Evolutionary conservation across 202 grass and related monocot species (phyloP).

Genomic region (Setaria viridis): DNA sequence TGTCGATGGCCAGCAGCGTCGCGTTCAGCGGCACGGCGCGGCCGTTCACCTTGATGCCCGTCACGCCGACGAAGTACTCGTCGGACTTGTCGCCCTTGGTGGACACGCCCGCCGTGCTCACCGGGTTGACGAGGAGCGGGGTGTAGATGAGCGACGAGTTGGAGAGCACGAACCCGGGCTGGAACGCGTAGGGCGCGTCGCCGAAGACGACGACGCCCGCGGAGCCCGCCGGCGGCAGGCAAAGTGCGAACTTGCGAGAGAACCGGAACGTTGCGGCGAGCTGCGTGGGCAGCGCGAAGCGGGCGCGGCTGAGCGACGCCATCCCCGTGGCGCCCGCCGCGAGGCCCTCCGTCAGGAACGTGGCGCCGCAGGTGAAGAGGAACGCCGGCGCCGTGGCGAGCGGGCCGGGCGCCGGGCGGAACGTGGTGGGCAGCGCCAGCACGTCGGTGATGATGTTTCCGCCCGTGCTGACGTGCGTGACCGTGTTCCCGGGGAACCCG

Average conservation of each 20-base stretch:
- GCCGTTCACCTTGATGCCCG: constrained; percentile 63
- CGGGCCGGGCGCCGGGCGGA: constrained; percentile 47
- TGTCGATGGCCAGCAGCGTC: constrained; percentile 65
- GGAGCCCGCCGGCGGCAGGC: constrained; percentile 29
- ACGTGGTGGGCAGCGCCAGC: constrained; percentile 68
- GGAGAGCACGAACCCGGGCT: constrained; percentile 49
- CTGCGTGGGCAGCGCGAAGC: constrained; percentile 65
- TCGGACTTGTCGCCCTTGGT: constrained; percentile 57
- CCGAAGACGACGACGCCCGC: constrained; percentile 65
- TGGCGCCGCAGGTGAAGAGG: constrained; percentile 64
- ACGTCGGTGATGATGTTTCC: constrained; percentile 71
- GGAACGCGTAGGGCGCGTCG: constrained; percentile 66
- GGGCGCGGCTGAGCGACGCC: constrained; percentile 66
- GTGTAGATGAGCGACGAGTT: constrained; percentile 63
- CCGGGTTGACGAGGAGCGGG: constrained; percentile 74
- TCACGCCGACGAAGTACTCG: constrained; percentile 85
- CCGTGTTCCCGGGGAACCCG: constrained; percentile 59
- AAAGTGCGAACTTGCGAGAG: constrained; percentile 71
- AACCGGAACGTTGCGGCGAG: constrained; percentile 74
- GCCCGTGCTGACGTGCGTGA: constrained; percentile 44
- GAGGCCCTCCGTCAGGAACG: constrained; percentile 58
- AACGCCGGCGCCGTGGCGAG: constrained; percentile 57
- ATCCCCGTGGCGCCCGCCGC: constrained; percentile 55
- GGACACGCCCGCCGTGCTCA: constrained; percentile 67
- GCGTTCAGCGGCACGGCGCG: constrained; percentile 60